Base-by-base conservation (phyloP, 2,329 filamentous ascomycete species). In the Dryadomyces sulphureus region DNA sequence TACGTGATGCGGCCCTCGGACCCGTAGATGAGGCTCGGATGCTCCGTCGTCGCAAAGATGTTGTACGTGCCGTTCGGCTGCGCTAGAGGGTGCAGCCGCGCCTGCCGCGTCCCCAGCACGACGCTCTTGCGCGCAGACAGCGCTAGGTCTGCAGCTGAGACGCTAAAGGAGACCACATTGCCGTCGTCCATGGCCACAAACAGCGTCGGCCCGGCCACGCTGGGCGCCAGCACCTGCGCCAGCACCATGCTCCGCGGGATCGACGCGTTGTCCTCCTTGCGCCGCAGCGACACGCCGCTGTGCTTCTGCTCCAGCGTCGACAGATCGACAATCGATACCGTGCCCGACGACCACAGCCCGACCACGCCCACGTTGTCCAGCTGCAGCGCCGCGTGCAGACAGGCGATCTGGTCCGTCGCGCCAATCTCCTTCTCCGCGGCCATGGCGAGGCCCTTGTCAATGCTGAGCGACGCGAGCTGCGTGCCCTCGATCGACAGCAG, bases 181-280 rank as follows among this genome's bases (percentile, higher is more conserved):
- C 92, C 92, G 61, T 96, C 90, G 41, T 93, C 87, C 74, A 95
- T 84, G 12, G 90, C 84, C 27, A 94, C 74, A 50, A 98, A 84
- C 0, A 98, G 69, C 0, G 84, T 94, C 0, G 87, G 82, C 0
- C 74, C 75, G 7, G 66, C 63, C 8, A 61, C 47, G 7, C 63
- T 55, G 7, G 71, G 68, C 14, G 81, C 79, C 39, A 95, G 73
- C 4, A 96, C 72, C 50, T 89, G 80, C 5, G 85, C 81, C 7
- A 96, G 72, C 0, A 81, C 76, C 24, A 96, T 72, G 44, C 88
- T 87, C 51, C 90, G 75, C 1, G 92, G 89, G 24, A 95, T 80
- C 1, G 86, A 87, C 7, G 82, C 74, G 38, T 77, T 79, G 48
- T 89, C 80, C 22, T 75, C 67, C 12, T 69, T 70, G 48, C 64